These are phyloP conservation scores for Pichia sp. DNA, from an alignment of 1,139 yeast species.

Conservation along the genomic window DNA sequence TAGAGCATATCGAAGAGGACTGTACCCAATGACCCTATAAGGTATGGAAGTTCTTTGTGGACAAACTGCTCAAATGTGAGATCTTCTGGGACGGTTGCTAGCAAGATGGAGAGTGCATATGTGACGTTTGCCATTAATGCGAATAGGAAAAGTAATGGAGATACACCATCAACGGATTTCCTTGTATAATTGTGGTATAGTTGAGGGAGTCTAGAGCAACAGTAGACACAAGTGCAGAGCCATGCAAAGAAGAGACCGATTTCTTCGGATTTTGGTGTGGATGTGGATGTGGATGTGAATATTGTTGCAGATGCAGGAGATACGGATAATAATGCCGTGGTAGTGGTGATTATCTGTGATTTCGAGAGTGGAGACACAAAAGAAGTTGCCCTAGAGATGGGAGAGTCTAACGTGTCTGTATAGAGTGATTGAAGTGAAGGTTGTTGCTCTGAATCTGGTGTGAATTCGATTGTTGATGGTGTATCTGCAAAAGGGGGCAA, in stretches of 20 bases:
- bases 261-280: not conserved
- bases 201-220: conserved; percentile 80
- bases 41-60: conserved; percentile 67
- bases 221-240: conserved; percentile 70
- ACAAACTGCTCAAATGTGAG: conserved; percentile 45
- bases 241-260: conserved; percentile 65
- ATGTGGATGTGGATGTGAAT: not conserved
- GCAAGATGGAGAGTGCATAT: conserved; percentile 66
- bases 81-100: conserved; percentile 2
- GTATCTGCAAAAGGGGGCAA: too few species aligned
- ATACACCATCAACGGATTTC: conserved; percentile 81
- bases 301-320: conserved; percentile 6
- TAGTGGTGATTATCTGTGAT: conserved; percentile 3
- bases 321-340: conserved; percentile 2
- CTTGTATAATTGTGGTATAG: conserved; percentile 66
- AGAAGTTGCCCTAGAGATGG: not conserved
- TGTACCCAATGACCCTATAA: conserved; percentile 84
- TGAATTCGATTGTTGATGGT: too few species aligned
- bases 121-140: conserved; percentile 74
- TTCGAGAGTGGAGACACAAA: not conserved
- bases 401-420: too few species aligned
- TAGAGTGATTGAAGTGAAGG: too few species aligned
- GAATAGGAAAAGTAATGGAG: conserved; percentile 71
- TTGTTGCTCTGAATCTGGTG: too few species aligned
- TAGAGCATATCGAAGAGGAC: conserved; percentile 69